phyloP scores from a whole-genome alignment of 2,329 filamentous ascomycete genomes.

The Elsinoe arachidis region DNA sequence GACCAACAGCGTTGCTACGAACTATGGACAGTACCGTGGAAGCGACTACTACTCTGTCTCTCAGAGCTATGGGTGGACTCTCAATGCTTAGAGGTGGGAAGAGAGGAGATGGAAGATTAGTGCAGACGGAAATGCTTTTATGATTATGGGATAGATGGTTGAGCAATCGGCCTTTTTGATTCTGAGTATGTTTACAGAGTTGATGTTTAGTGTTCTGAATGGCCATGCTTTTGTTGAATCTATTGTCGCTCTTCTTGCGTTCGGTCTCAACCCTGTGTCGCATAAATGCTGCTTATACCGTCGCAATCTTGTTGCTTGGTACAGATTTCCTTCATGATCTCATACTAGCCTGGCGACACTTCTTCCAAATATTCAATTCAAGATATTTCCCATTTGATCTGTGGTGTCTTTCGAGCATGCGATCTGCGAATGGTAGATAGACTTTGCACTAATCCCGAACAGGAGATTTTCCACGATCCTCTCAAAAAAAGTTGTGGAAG shows the following conservation, averaged over 20 bases:
- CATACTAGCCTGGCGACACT: too few species aligned
- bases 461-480: background rate
- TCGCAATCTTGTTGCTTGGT: too few species aligned
- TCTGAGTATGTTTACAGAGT: background rate
- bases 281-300: too few species aligned
- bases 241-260: too few species aligned
- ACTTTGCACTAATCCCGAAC: background rate
- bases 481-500: conserved; percentile 5
- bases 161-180: conserved; percentile 5
- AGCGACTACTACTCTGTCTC: conserved; percentile 16
- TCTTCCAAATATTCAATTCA: too few species aligned
- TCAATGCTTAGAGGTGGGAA: background rate
- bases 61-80: conserved; percentile 15
- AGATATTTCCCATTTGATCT: too few species aligned
- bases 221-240: too few species aligned
- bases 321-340: too few species aligned
- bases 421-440: background rate
- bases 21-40: conserved; percentile 16
- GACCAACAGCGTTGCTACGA: conserved; percentile 19
- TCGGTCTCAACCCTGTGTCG: too few species aligned
- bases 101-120: background rate
- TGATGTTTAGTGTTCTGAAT: background rate
- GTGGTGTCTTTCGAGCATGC: too few species aligned
- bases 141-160: conserved; percentile 3
- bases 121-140: background rate